Evolutionary conservation across 768 basidiomycete species (phyloP).

Genomic region (Rhizopogon vesiculosus): DNA sequence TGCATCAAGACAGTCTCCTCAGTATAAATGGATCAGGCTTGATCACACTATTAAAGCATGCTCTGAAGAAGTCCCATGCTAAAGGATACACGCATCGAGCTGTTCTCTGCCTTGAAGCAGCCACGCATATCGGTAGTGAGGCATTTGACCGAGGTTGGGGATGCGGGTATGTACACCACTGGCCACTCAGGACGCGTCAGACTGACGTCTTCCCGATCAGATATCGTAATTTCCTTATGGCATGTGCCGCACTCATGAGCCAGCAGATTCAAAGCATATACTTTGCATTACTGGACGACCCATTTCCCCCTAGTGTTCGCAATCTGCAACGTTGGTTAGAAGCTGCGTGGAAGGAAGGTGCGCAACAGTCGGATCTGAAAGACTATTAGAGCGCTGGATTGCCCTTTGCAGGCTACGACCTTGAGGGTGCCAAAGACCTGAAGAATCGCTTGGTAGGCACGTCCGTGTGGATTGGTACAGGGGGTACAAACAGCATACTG

Average conservation of each 20-base stretch:
- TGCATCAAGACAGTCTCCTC: neutral
- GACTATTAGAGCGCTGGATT: neutral
- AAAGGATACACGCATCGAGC: slow-evolving; percentile 50
- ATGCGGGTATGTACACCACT: slow-evolving; percentile 48
- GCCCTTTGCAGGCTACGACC: slow-evolving; percentile 59
- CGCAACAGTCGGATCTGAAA: neutral
- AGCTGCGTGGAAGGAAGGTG: slow-evolving; percentile 72
- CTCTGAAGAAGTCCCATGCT: slow-evolving; percentile 46
- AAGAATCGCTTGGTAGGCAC: slow-evolving; percentile 48
- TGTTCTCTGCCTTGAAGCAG: slow-evolving; percentile 56
- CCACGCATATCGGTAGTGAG: slow-evolving; percentile 56
- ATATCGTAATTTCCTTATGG: slow-evolving; percentile 82
- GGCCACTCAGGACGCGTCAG: neutral
- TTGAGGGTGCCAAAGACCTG: slow-evolving; percentile 59
- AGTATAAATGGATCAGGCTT: slow-evolving; percentile 39
- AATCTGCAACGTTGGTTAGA: slow-evolving; percentile 80
- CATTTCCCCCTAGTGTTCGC: slow-evolving; percentile 59
- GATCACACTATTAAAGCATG: slow-evolving; percentile 56
- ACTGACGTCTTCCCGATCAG: slow-evolving; percentile 31
- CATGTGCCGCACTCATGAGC: slow-evolving; percentile 65
- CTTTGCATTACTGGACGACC: slow-evolving; percentile 51
- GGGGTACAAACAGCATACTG: slow-evolving; percentile 40
- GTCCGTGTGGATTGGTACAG: slow-evolving; percentile 77
- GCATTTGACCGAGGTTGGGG: slow-evolving; percentile 68
- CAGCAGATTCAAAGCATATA: slow-evolving; percentile 62